phyloP scores from a whole-genome alignment of 2,329 filamentous ascomycete species.

The Exutisphaerella laricina region DNA sequence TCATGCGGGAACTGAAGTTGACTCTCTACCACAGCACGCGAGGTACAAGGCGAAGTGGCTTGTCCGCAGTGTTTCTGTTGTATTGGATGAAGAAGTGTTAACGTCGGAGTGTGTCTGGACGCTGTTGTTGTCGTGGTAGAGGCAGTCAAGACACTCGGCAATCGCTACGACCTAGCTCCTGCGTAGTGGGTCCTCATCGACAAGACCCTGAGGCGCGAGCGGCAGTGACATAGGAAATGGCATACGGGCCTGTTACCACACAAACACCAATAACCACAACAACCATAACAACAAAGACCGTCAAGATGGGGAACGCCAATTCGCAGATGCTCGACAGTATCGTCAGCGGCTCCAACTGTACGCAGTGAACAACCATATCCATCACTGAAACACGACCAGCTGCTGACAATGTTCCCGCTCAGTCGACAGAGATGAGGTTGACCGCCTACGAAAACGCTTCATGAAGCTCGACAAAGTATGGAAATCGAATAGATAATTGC shows the following conservation, averaged over 20 bases:
- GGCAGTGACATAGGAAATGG: conserved; percentile 3
- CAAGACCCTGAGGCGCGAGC: no score
- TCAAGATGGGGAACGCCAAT: conserved; percentile 51
- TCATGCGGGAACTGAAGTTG: not conserved
- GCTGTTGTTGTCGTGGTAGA: no score
- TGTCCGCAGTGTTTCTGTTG: no score
- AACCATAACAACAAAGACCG: conserved; percentile 18
- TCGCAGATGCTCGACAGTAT: conserved; percentile 84
- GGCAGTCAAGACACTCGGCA: no score
- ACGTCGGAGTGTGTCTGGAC: no score
- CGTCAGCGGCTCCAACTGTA: conserved; percentile 94
- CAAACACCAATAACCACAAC: no score
- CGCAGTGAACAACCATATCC: no score
- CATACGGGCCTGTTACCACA: no score
- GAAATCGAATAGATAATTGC: not conserved
- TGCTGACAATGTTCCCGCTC: conserved; percentile 15
- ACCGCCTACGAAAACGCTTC: conserved; percentile 90
- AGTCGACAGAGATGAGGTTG: conserved; percentile 98
- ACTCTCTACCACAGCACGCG: no score
- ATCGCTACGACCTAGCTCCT: not conserved
- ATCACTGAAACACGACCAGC: conserved; percentile 11
- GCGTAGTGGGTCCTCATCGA: no score
- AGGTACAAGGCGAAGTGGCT: no score
- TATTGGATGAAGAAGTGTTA: no score
- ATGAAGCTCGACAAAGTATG: conserved; percentile 98